Evolutionary conservation across 257 asterid species (phyloP), one percentile per base, ranked within the genome.

Genomic region (Fraxinus cuspidata): DNA sequence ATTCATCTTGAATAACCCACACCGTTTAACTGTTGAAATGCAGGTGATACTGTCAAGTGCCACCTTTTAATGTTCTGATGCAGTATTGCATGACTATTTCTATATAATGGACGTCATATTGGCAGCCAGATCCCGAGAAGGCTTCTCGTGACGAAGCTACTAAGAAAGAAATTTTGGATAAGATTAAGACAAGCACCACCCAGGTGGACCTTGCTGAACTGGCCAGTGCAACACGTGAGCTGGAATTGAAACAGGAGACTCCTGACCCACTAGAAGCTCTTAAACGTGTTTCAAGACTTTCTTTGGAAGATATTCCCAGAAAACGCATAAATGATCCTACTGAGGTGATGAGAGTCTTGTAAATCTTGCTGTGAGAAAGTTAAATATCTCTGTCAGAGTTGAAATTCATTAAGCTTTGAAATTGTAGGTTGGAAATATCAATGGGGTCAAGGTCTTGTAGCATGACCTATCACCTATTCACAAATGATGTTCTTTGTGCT

Each of bases 181-280:
- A 84, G 87, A 88, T 93, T 81, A 95, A 90, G 87, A 86, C 89
- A 78, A 89, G 88, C 86, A 85, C 93, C 98, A 95, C 99, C 74
- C 81, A 84, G 38, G 99, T 87, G 87, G 99, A 95, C 87, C 99
- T 95, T 85, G 98, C 98, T 74, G 99, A 95, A 84, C 86, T 95
- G 80, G 94, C 98, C 51, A 97, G 97, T 80, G 92, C 97, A 66
- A 95, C 99, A 27, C 91, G 85, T 68, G 98, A 93, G 76, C 89
- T 95, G 58, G 92, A 88, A 85, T 68, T 92, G 89, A 93, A 93
- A 85, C 99, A 95, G 79, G 99, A 95, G 84, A 95, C 99, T 70
- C 99, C 99, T 32, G 99, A 95, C 73, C 92, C 98, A 68, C 98
- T 97, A 58, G 99, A 95, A 84, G 97, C 97, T 81, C 88, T 95